Base-by-base conservation (phyloP, 192 early-diverging fungal species). In the Linderina pennispora region DNA sequence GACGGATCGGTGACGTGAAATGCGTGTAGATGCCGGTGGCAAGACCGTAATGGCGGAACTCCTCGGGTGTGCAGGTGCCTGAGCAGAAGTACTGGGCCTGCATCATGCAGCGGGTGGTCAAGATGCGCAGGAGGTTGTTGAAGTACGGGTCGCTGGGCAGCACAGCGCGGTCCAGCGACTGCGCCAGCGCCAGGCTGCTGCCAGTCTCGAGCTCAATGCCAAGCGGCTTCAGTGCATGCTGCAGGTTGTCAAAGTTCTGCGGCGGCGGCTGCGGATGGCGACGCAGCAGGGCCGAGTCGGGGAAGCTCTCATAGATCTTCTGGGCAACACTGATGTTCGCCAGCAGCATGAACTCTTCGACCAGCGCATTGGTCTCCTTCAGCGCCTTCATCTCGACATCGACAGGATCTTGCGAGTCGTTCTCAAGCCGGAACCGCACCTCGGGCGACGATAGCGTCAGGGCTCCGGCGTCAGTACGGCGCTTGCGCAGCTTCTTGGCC, bases 1-100 rank as follows among this genome's bases (percentile, higher is more conserved):
- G 88, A 52, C 97, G 84, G 67, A 99, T 99, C n/a, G 97, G 97
- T 8, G 90, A 93, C 1, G 97, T 99, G 50, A 99, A 99, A 58
- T 99, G 97, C 7, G 97, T 99, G 78, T 99, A 99, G 40, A 95
- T 91, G 11, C 81, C 78, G 5, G 79, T 76, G 3, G 91, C 90
- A 20, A 99, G 80, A 50, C 92, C 97, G 61, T 97, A 99, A 79
- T 99, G 97, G 20, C 51, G 59, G 65, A 83, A 96, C 0, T 43
- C 60, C 3, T 77, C 59, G 58, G 49, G 41, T 75, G 65, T 0
- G 76, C 44, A n/a, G 85, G 56, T 6, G 84, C 82, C 17, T 91
- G 91, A 1, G 93, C 90, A 91, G 70, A 99, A 99, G 54, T 99
- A 99, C n/a, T 82, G 71, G 3, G 97, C 97, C 57, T 93, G 92